Evolutionary conservation across 208 protist species (phyloP).

Genomic region (Histomonas meleagridis): DNA sequence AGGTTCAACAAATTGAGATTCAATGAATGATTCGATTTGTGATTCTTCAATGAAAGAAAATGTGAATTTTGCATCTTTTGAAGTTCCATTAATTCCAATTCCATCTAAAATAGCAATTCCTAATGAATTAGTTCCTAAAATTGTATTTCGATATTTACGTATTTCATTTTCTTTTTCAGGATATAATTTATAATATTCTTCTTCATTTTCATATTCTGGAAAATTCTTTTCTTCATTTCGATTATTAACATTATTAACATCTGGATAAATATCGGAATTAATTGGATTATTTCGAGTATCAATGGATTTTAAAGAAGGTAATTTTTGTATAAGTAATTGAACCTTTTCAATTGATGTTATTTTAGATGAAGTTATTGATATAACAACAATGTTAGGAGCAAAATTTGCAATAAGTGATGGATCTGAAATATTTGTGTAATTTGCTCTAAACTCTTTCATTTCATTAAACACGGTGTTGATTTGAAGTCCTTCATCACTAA

Average conservation of each 20-base stretch:
- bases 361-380: neutral
- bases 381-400: neutral
- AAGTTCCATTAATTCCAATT: neutral
- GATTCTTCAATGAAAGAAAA: no score
- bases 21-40: no score
- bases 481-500: neutral
- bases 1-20: no score
- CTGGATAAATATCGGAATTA: neutral
- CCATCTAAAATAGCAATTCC: conserved; percentile 5
- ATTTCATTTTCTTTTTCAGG: no score
- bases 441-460: neutral
- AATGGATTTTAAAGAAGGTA: neutral
- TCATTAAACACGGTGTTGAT: neutral
- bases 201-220: neutral
- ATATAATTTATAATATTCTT: neutral
- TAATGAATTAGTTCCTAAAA: neutral
- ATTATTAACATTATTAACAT: neutral
- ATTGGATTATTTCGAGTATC: conserved; percentile 16
- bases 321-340: neutral
- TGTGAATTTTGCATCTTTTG: neutral
- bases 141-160: neutral
- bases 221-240: neutral
- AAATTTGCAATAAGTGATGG: neutral
- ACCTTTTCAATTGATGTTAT: neutral
- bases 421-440: conserved; percentile 25